These are phyloP conservation scores for Euptelea pleiosperma DNA, from an alignment of 164 flowering plant genomes.

Conservation along the genomic window DNA sequence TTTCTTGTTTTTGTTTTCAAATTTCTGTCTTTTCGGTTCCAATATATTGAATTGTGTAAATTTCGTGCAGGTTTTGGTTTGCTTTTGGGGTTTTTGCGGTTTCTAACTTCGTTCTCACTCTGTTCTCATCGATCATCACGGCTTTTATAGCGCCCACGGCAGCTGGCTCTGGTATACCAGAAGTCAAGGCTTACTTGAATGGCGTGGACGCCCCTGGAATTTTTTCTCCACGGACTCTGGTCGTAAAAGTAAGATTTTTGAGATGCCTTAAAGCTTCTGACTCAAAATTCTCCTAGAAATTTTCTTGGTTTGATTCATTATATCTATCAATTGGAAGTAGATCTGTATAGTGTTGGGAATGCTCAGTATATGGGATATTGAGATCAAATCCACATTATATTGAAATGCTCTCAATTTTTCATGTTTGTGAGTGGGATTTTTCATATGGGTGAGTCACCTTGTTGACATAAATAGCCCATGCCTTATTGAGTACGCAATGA, in stretches of 20 bases:
- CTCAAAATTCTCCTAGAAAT: not conserved
- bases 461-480: too few relatives aligned
- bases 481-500: too few relatives aligned
- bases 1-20: not conserved
- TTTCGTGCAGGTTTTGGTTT: constrained; percentile 41
- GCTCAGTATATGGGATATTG: not conserved
- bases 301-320: not conserved
- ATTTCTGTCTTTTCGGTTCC: not conserved
- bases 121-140: constrained; percentile 63
- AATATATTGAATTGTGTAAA: not conserved
- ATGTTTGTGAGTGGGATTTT: too few relatives aligned
- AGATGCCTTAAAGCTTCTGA: too few relatives aligned
- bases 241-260: constrained; percentile 57
- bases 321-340: not conserved
- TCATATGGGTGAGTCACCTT: too few relatives aligned
- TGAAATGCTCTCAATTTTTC: too few relatives aligned
- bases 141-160: constrained; percentile 66
- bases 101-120: constrained; percentile 58
- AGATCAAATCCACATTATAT: not conserved
- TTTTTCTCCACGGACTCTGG: constrained; percentile 47
- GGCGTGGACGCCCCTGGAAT: constrained; percentile 90
- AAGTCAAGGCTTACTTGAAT: constrained; percentile 90
- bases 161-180: constrained; percentile 91
- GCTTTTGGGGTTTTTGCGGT: constrained; percentile 58
- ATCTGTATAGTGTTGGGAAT: not conserved